A percentile compares a stretch with the other conserved stretches of the same genome.
These are phyloP conservation scores for Tricholoma furcatifolium DNA, from an alignment of 768 basidiomycete species.

Conservation along the genomic window DNA sequence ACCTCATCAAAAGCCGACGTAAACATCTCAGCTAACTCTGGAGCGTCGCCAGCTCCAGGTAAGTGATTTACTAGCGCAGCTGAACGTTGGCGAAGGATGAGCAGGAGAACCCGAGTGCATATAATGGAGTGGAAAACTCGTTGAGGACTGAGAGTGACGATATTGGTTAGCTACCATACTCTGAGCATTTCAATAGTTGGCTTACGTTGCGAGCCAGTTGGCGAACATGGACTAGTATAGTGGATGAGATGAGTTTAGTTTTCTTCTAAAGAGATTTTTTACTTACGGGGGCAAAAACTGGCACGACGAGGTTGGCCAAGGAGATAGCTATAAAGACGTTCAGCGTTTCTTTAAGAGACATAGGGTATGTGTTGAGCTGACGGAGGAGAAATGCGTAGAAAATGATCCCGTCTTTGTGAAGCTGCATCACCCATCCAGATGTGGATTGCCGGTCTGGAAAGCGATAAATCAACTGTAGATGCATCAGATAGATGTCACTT, in stretches of 20 bases:
- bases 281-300: slow-evolving; percentile 34
- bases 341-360: background rate
- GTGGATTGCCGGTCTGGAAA: slow-evolving; percentile 32
- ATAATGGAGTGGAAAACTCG: slow-evolving; percentile 43
- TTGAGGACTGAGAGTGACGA: slow-evolving; percentile 30
- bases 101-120: slow-evolving; percentile 39
- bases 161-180: background rate
- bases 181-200: background rate
- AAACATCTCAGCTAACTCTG: slow-evolving; percentile 13
- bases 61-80: slow-evolving; percentile 19
- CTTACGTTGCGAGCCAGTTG: slow-evolving; percentile 43
- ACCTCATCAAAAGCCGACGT: slow-evolving; percentile 22
- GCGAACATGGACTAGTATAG: slow-evolving; percentile 31
- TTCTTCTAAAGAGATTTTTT: background rate
- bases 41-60: background rate
- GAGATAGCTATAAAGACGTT: slow-evolving; percentile 28
- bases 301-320: slow-evolving; percentile 38
- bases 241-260: background rate
- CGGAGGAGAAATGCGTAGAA: slow-evolving; percentile 41
- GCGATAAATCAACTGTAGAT: background rate
- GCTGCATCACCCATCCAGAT: slow-evolving; percentile 33
- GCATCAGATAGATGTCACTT: slow-evolving; percentile 13
- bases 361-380: slow-evolving; percentile 16
- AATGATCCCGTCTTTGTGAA: slow-evolving; percentile 40
- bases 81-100: slow-evolving; percentile 33